phyloP scores from a whole-genome alignment of 352 stramenopile species.

The Globisporangium alternatum region DNA sequence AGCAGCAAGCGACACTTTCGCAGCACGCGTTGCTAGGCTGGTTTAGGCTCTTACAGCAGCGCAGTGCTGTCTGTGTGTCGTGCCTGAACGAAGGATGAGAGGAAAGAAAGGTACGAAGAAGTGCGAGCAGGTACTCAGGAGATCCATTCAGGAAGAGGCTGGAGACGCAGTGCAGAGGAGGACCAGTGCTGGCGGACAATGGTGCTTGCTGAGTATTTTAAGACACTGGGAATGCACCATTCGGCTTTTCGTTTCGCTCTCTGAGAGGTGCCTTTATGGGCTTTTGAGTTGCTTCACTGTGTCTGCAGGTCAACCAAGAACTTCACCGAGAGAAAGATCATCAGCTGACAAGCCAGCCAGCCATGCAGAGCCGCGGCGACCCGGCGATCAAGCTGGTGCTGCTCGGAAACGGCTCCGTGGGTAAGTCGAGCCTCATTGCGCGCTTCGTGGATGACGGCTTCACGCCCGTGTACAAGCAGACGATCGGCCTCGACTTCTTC shows the following conservation, averaged over 20 bases:
- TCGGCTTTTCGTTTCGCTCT: neutral
- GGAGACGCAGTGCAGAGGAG: no score
- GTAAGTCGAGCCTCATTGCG: constrained; percentile 82
- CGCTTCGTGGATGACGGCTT: constrained; percentile 84
- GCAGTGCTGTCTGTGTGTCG: neutral
- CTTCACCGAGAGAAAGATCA: neutral
- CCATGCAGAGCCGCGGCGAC: constrained; percentile 32
- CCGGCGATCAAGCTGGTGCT: constrained; percentile 82
- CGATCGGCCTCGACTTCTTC: constrained; percentile 84
- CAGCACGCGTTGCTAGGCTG: neutral
- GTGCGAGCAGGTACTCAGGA: no score
- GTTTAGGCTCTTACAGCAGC: neutral
- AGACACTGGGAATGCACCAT: constrained; percentile 1
- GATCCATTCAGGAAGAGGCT: neutral
- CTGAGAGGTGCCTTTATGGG: neutral
- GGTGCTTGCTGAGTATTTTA: constrained; percentile 2
- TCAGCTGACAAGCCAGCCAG: neutral
- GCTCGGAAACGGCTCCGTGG: constrained; percentile 83
- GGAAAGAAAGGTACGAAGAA: no score
- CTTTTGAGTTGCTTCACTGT: neutral
- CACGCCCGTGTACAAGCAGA: constrained; percentile 84
- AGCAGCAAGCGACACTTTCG: neutral
- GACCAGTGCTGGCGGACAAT: neutral
- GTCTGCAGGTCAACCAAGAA: neutral
- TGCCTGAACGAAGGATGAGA: no score